phyloP scores from a whole-genome alignment of 371 early-diverging fungal genomes.

The Rhizomucor miehei region DNA sequence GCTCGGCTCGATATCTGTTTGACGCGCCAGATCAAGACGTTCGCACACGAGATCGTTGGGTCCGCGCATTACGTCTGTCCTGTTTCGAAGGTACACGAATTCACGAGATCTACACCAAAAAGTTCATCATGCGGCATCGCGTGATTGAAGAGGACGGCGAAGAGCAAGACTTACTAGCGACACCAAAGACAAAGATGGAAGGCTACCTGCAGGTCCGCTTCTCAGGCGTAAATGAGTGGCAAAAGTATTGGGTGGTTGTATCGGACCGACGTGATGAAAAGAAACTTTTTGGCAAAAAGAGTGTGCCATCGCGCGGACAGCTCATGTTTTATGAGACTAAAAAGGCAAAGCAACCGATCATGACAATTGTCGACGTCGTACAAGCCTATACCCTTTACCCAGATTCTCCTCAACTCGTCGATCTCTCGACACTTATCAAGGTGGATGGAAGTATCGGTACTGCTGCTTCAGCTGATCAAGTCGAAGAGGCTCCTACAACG shows the following conservation, averaged over 20 bases:
- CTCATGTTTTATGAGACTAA: conserved; percentile 58
- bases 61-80: conserved; percentile 69
- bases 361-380: conserved; percentile 55
- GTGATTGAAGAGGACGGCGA: conserved; percentile 1
- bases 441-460: conserved; percentile 35
- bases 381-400: conserved; percentile 78
- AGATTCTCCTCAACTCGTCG: conserved; percentile 42
- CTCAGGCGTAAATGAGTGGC: conserved; percentile 64
- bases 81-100: conserved; percentile 74
- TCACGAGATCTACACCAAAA: conserved; percentile 75
- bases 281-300: conserved; percentile 55
- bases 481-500: conserved; percentile 7
- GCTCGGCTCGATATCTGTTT: conserved; percentile 63
- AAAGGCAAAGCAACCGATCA: conserved; percentile 57
- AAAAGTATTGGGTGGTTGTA: conserved; percentile 59
- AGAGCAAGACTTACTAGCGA: conserved; percentile 7
- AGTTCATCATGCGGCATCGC: conserved; percentile 38
- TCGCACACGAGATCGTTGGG: conserved; percentile 36
- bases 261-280: conserved; percentile 52
- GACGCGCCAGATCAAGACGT: conserved; percentile 32
- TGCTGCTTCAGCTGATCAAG: conserved; percentile 16
- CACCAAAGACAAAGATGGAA: conserved; percentile 23
- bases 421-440: conserved; percentile 40
- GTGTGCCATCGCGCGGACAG: conserved; percentile 47
- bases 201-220: conserved; percentile 63